Evolutionary conservation across 257 asterid genomes (phyloP).

Genomic region (Solanum ossicruentum): DNA sequence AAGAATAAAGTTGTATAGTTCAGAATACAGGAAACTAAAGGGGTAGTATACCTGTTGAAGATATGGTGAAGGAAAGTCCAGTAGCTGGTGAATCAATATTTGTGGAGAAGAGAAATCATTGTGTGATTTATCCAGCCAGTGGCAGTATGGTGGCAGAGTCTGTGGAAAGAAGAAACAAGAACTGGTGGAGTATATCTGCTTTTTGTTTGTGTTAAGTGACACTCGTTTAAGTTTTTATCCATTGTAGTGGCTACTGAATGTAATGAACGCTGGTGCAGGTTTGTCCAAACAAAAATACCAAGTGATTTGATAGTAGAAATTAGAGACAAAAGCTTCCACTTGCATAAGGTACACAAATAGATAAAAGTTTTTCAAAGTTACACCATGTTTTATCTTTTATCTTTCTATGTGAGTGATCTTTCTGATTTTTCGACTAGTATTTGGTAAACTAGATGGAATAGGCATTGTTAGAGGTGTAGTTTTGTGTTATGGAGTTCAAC

Average conservation of each 20-base stretch:
- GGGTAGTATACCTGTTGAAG: neutral
- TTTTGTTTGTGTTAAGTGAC: neutral
- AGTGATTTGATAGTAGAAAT: constrained; percentile 15
- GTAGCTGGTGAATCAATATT: neutral
- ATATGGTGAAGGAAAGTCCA: neutral
- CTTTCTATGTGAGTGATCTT: neutral
- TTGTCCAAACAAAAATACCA: constrained; percentile 1
- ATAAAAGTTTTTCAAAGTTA: neutral
- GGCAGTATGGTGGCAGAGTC: constrained; percentile 7
- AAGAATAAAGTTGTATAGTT: neutral
- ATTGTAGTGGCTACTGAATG: neutral
- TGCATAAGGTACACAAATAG: constrained; percentile 12
- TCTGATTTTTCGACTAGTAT: neutral
- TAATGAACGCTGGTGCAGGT: neutral
- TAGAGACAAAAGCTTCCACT: constrained; percentile 14
- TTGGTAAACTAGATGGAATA: neutral
- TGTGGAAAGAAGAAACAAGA: constrained; percentile 11
- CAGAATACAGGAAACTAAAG: neutral
- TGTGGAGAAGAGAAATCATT: constrained; percentile 7
- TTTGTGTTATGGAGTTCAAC: neutral
- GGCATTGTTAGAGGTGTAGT: neutral
- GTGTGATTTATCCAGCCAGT: constrained; percentile 7
- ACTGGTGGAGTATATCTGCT: constrained; percentile 5
- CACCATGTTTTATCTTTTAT: neutral
- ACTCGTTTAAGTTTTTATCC: neutral